Percentiles rank a stretch among this genome's conserved stretches.
Evolutionary conservation across 2,329 filamentous ascomycete genomes (phyloP).

Genomic region (Fusarium liriodendri): DNA sequence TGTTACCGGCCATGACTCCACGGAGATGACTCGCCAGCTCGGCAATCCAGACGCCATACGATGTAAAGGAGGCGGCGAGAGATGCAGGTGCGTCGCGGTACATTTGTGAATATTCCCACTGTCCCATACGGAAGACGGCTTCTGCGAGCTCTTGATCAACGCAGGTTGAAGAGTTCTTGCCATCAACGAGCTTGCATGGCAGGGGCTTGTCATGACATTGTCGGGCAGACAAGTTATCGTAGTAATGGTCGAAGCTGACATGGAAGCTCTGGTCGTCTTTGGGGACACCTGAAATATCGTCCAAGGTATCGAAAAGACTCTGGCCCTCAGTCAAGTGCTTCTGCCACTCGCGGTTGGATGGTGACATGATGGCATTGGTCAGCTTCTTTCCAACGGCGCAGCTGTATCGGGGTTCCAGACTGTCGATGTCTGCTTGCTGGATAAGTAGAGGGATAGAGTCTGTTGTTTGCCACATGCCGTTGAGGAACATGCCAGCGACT

Average conservation of each 20-base stretch:
- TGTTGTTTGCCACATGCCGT: conserved; percentile 71
- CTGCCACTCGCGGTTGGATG: conserved; percentile 65
- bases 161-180: conserved; percentile 64
- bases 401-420: conserved; percentile 78
- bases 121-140: conserved; percentile 78
- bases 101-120: conserved; percentile 84
- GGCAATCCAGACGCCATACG: conserved; percentile 79
- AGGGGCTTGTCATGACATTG: conserved; percentile 81
- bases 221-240: conserved; percentile 82
- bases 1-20: conserved; percentile 56
- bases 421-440: conserved; percentile 70
- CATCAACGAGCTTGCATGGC: conserved; percentile 69
- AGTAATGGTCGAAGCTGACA: conserved; percentile 82
- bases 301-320: conserved; percentile 69
- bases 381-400: conserved; percentile 65
- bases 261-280: conserved; percentile 72
- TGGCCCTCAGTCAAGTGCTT: conserved; percentile 69
- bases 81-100: conserved; percentile 75
- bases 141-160: conserved; percentile 72
- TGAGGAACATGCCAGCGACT: conserved; percentile 79
- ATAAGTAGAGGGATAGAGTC: conserved; percentile 59
- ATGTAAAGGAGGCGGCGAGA: conserved; percentile 69
- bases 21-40: conserved; percentile 77
- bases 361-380: conserved; percentile 58
- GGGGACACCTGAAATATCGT: conserved; percentile 75